Evolutionary conservation across 768 basidiomycete species (phyloP).

Genomic region (Collybiopsis luxurians): DNA sequence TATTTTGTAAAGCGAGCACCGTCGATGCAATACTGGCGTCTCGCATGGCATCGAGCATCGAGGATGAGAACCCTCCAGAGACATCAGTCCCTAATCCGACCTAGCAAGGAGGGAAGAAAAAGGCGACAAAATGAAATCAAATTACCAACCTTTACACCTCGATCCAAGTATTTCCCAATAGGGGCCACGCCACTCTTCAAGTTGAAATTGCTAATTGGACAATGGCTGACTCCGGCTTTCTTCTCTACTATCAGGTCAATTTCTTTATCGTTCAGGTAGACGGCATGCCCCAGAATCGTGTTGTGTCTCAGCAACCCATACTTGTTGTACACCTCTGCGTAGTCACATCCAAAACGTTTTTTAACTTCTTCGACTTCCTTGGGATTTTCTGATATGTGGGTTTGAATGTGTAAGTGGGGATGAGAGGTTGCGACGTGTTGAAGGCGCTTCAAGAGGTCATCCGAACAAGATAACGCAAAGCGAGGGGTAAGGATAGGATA

Average conservation of each 20-base stretch:
- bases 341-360: slow-evolving; percentile 62
- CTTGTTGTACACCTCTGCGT: slow-evolving; percentile 80
- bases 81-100: slow-evolving; percentile 93
- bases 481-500: slow-evolving; percentile 92
- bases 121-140: neutral
- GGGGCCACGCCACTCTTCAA: slow-evolving; percentile 81
- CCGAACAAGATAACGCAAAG: slow-evolving; percentile 91
- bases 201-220: slow-evolving; percentile 93
- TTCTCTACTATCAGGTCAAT: slow-evolving; percentile 63
- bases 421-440: slow-evolving; percentile 59
- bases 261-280: slow-evolving; percentile 75
- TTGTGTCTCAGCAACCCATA: slow-evolving; percentile 72
- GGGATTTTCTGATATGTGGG: slow-evolving; percentile 87
- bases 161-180: slow-evolving; percentile 77
- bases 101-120: slow-evolving; percentile 32
- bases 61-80: slow-evolving; percentile 82
- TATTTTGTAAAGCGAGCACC: slow-evolving; percentile 59
- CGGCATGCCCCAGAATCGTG: slow-evolving; percentile 87
- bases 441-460: slow-evolving; percentile 58
- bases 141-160: slow-evolving; percentile 76
- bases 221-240: slow-evolving; percentile 83
- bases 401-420: slow-evolving; percentile 76
- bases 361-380: slow-evolving; percentile 67
- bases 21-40: slow-evolving; percentile 82
- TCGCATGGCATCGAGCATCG: slow-evolving; percentile 73